Evolutionary conservation across 1,284 basidiomycete species (phyloP).

Genomic region (Cystobasidium sp.): DNA sequence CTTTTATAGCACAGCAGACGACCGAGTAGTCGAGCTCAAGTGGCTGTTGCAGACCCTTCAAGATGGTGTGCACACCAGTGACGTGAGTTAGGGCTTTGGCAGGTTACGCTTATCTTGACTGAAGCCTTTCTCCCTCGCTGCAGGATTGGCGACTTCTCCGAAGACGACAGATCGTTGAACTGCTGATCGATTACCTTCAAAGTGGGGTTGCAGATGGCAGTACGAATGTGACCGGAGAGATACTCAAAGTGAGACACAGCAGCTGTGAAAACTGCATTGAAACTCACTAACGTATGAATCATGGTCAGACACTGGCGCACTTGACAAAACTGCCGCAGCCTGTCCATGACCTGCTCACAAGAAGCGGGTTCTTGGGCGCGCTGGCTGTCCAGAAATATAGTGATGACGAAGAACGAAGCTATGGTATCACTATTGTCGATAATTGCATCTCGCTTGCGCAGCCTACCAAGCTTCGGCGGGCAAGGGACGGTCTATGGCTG

Average conservation of each 20-base stretch:
- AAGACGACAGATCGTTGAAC: constrained; percentile 29
- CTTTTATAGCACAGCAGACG: constrained; percentile 72
- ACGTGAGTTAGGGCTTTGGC: constrained; percentile 1
- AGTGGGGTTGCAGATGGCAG: not conserved
- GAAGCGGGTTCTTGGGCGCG: constrained; percentile 12
- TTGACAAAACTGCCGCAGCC: constrained; percentile 26
- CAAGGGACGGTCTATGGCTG: constrained; percentile 36
- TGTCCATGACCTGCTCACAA: constrained; percentile 28
- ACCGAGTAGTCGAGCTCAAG: constrained; percentile 51
- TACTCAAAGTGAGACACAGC: constrained; percentile 16
- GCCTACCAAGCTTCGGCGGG: constrained; percentile 31
- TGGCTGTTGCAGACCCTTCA: constrained; percentile 34
- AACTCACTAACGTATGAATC: not conserved
- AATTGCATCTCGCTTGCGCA: constrained; percentile 32
- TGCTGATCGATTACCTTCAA: constrained; percentile 31
- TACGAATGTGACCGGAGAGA: not conserved
- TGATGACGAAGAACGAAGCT: not conserved
- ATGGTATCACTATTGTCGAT: not conserved
- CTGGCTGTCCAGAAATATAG: not conserved
- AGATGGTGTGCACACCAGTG: constrained; percentile 23
- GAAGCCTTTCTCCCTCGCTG: not conserved
- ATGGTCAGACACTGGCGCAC: constrained; percentile 19
- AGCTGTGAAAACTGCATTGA: not conserved
- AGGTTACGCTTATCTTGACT: not conserved
- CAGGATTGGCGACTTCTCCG: constrained; percentile 39